Base-by-base conservation (phyloP, 208 protist species). In the Borovskyia barvae region DNA sequence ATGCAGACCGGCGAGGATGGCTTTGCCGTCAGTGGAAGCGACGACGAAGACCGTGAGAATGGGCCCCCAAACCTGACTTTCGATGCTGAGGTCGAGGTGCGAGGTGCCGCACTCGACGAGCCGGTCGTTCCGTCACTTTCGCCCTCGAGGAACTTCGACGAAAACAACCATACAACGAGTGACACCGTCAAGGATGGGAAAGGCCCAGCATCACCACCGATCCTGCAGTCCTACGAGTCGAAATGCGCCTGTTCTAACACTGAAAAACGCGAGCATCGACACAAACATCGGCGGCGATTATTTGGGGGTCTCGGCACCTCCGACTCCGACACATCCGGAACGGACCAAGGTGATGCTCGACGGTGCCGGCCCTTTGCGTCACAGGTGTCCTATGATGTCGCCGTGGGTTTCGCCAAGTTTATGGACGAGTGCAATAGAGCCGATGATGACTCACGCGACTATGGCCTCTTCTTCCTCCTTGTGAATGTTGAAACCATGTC, bases 391-490 rank as follows among this genome's bases (percentile, higher is more conserved):
- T 66, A 66, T 45, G 66, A 67, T 5, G 56, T 85, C 14, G 81
- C 76, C 0, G 32, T 59, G 5, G 72, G 51, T 4, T 94, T 92
- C 26, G 72, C 76, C 1, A 65, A 80, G 40, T 86, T 76, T 46
- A 88, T 88, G 74, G 80, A 86, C 48, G 47, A 69, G 15, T 60
- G 72, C 41, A 77, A 82, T 28, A 59, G 63, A 36, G 74, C 75
- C 5, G 71, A 80, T 11, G 82, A 90, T 43, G 42, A 80, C 50
- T 74, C 80, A n/a, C 85, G 84, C 58, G 88, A 94, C 60, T 90
- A 92, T 61, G 88, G 85, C 0, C 52, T 94, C 46, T 74, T 84
- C 49, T 92, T 85, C 41, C 58, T 72, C 12, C 26, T 77, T 15
- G 61, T 85, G 14, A 61, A 41, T 8, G 58, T 94, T 0, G 56